These are phyloP conservation scores for Bothriochloa decipiens DNA, from an alignment of 176 grass and related monocot genomes.

Conservation along the genomic window DNA sequence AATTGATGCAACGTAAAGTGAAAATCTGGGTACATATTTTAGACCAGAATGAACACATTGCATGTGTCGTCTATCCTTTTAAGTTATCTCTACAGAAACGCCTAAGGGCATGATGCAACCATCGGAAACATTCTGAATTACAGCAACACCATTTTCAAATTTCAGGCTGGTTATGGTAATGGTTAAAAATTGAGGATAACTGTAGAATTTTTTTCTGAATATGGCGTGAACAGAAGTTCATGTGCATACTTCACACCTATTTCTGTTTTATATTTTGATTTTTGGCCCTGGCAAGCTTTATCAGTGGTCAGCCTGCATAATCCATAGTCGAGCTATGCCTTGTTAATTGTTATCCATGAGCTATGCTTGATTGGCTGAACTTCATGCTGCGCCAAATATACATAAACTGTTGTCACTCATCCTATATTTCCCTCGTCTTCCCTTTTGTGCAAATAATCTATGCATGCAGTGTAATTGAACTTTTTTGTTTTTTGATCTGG, in stretches of 20 bases:
- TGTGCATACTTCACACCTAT: neutral
- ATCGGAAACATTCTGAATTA: neutral
- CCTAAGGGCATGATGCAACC: neutral
- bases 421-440: neutral
- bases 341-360: neutral
- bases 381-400: neutral
- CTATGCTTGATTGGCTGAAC: neutral
- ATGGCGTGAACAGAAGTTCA: neutral
- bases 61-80: neutral
- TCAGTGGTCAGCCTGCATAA: neutral
- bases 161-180: neutral
- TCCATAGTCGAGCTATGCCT: neutral
- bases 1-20: neutral
- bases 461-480: neutral
- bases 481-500: slow-evolving; percentile 10
- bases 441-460: neutral
- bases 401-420: neutral
- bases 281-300: neutral
- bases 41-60: slow-evolving; percentile 6
- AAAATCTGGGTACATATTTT: neutral
- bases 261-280: neutral
- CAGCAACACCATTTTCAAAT: slow-evolving; percentile 5
- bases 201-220: neutral
- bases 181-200: neutral
- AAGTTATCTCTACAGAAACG: neutral